Conservation (phyloP, 257 asterid species). For the Nicotiana benthamiana region DNA sequence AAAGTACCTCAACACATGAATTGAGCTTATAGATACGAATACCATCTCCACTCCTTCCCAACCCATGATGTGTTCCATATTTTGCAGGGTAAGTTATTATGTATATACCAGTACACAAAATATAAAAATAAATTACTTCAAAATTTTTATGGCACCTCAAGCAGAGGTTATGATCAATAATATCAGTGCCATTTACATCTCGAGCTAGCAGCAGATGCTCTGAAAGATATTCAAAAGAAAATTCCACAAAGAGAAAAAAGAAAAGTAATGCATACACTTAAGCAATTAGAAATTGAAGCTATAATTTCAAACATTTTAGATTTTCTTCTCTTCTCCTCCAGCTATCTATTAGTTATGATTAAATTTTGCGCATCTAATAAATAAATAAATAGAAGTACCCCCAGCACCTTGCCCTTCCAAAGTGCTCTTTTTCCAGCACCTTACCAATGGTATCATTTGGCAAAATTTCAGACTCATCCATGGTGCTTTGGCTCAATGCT, state of each 20-base stretch:
- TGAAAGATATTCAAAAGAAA: background rate
- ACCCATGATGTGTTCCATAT: constrained; percentile 60
- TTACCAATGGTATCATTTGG: no score
- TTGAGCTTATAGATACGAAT: constrained; percentile 75
- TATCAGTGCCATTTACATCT: background rate
- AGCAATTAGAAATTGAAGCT: background rate
- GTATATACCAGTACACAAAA: background rate
- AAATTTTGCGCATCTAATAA: background rate
- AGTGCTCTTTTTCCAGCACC: no score
- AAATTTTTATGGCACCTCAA: background rate
- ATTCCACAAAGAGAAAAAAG: background rate
- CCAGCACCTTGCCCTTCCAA: no score
- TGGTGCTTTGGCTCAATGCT: no score
- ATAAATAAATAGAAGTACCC: background rate
- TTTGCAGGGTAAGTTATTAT: constrained; percentile 32
- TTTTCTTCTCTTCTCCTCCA: background rate
- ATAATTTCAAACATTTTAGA: background rate
- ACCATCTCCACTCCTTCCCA: constrained; percentile 86
- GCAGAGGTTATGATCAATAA: background rate
- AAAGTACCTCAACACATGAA: no score
- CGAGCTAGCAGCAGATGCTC: background rate
- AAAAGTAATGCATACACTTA: background rate
- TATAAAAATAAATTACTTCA: background rate
- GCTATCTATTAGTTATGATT: background rate
- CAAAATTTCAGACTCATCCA: no score